Conservation (phyloP, 2,329 filamentous ascomycete species). For the Emergomyces pasteurianus region DNA sequence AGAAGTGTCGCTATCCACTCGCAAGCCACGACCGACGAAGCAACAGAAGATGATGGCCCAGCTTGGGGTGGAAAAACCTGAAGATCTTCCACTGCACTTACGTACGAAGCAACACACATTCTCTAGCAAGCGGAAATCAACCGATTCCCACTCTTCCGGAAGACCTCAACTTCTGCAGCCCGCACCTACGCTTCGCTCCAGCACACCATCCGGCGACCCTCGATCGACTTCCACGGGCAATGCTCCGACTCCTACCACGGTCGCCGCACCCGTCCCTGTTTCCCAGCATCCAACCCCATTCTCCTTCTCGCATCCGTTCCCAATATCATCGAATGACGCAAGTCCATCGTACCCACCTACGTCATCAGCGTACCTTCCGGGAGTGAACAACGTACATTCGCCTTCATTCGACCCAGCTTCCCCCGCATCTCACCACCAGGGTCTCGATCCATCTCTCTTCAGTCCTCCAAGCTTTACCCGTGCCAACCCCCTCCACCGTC, state of each 20-base stretch:
- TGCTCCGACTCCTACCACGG: constrained; percentile 22
- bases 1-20: constrained; percentile 77
- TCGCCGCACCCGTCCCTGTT: constrained; percentile 12
- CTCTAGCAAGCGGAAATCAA: constrained; percentile 55
- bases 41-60: constrained; percentile 88
- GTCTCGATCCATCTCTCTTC: constrained; percentile 30
- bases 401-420: constrained; percentile 30
- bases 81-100: constrained; percentile 74
- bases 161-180: constrained; percentile 22
- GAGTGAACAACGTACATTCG: constrained; percentile 21
- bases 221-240: constrained; percentile 21
- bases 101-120: constrained; percentile 61
- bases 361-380: constrained; percentile 27
- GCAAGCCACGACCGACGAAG: constrained; percentile 93
- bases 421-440: constrained; percentile 25
- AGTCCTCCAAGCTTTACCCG: constrained; percentile 29
- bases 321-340: constrained; percentile 24
- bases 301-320: constrained; percentile 29
- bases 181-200: constrained; percentile 15
- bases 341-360: constrained; percentile 26
- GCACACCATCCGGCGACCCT: constrained; percentile 19
- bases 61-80: constrained; percentile 77
- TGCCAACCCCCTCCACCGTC: constrained; percentile 15
- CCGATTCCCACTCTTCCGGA: constrained; percentile 30
- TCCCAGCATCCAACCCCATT: constrained; percentile 21